phyloP scores from a whole-genome alignment of 345 rosid species.

The Boechera retrofracta region DNA sequence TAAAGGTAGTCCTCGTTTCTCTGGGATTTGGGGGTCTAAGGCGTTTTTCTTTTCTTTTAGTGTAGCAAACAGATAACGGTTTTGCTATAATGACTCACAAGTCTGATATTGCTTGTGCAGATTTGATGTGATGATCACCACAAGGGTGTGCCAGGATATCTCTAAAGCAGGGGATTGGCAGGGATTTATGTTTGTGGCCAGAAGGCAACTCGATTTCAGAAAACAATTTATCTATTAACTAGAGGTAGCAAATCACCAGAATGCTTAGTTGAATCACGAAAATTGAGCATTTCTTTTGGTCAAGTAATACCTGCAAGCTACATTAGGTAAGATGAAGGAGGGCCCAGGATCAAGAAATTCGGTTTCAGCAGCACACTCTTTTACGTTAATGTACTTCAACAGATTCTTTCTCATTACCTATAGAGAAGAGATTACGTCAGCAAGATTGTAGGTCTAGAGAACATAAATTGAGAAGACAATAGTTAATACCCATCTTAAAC shows the following conservation, averaged over 20 bases:
- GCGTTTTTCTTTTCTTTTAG: constrained; percentile 15
- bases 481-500: neutral
- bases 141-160: constrained; percentile 11
- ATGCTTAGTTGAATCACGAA: constrained; percentile 32
- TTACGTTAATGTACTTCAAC: constrained; percentile 69
- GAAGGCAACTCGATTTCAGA: constrained; percentile 2
- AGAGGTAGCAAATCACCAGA: constrained; percentile 23
- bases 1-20: neutral
- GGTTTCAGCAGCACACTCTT: constrained; percentile 87
- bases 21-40: constrained; percentile 14
- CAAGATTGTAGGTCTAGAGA: constrained; percentile 27
- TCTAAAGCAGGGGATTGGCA: neutral
- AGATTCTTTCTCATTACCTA: constrained; percentile 89
- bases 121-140: neutral
- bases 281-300: constrained; percentile 20
- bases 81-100: constrained; percentile 9
- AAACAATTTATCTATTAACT: constrained; percentile 12
- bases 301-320: constrained; percentile 78
- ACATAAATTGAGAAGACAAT: constrained; percentile 19
- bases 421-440: constrained; percentile 30
- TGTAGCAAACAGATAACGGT: constrained; percentile 16
- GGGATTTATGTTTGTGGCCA: neutral
- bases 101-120: constrained; percentile 1
- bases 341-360: constrained; percentile 70
- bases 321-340: constrained; percentile 76